These are phyloP conservation scores for Orbilia javanica DNA, from an alignment of 2,329 filamentous ascomycete genomes.

Conservation along the genomic window DNA sequence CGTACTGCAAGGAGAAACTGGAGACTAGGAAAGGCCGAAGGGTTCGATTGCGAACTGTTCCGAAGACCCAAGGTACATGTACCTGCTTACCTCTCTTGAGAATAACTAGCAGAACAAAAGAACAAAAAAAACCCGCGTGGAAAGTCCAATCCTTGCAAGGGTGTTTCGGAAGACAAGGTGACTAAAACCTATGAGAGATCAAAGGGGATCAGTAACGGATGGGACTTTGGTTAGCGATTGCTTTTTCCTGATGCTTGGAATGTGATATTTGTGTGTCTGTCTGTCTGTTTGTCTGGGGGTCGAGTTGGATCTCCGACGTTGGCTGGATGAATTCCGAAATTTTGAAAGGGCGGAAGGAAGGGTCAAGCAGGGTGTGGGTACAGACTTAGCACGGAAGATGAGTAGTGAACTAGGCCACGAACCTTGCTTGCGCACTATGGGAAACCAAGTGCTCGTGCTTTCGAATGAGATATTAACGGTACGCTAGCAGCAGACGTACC, in stretches of 20 bases:
- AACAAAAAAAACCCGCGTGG: slow-evolving; percentile 53
- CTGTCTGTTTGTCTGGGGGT: neutral
- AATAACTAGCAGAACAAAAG: slow-evolving; percentile 17
- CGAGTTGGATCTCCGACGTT: slow-evolving; percentile 28
- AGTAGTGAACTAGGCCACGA: slow-evolving; percentile 9
- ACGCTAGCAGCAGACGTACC: slow-evolving; percentile 36
- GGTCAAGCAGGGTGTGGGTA: slow-evolving; percentile 22
- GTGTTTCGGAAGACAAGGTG: slow-evolving; percentile 55
- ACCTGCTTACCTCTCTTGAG: slow-evolving; percentile 43
- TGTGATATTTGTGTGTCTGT: slow-evolving; percentile 24
- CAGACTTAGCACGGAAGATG: too few relatives aligned
- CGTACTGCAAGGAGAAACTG: slow-evolving; percentile 52
- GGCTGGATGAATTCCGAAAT: slow-evolving; percentile 51
- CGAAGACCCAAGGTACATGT: slow-evolving; percentile 43
- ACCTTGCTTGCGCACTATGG: slow-evolving; percentile 47
- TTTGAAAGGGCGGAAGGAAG: slow-evolving; percentile 36
- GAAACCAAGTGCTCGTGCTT: slow-evolving; percentile 26
- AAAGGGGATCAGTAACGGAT: slow-evolving; percentile 25
- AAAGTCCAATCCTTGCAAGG: slow-evolving; percentile 55
- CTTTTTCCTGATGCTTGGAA: slow-evolving; percentile 50
- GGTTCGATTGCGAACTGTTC: slow-evolving; percentile 53
- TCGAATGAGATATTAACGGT: slow-evolving; percentile 52
- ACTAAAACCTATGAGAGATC: slow-evolving; percentile 42
- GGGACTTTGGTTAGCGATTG: slow-evolving; percentile 41
- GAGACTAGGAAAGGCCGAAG: slow-evolving; percentile 44